Base-by-base conservation (phyloP, 2,329 filamentous ascomycete species). In the Penicillium sp. region DNA sequence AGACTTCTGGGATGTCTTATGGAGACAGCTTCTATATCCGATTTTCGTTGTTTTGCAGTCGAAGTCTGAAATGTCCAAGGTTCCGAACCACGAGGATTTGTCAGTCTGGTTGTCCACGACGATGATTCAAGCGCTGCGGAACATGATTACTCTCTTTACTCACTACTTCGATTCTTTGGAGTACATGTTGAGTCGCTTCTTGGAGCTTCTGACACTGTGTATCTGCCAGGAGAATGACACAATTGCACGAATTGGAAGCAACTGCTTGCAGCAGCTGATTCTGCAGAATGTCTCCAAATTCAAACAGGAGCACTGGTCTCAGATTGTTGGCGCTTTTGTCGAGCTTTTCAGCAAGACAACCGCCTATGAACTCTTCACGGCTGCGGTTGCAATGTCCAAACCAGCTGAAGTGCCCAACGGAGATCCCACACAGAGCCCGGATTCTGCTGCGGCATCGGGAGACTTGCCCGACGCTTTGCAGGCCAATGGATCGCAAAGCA, bases 221-320 rank as follows among this genome's bases (percentile, higher is more conserved):
- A 99, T 99, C 59, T 97, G 93, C 71, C 94, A 99, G 73, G 94
- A 99, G 71, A 99, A 99, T 66, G 94, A 99, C 68, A 99, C 95
- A 0, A 93, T 99, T 61, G 95, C 94, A 3, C 85, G 95, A 22
- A 99, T 99, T 65, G 94, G 94, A 48, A 97, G 93, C 78, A 99
- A 99, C 70, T 99, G 95, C 70, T 77, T 99, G 49, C 94, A 99
- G 71, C 93, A 97, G 70, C 79, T 99, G 42, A 97, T 99, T 55
- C 74, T 99, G 41, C 93, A 97, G 70, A 99, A 99, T 63, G 94
- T 99, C 9, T 86, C 85, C 57, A 97, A 97, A 71, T 97, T 99
- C 74, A 85, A 83, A 21, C 80, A 86, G 1, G 84, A 88, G 50
- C 93, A 99, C 72, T 99, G 94, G 94, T 83, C 86, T 41, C 92